These are phyloP conservation scores for Przewalskia tangutica DNA, from an alignment of 257 asterid genomes.

Conservation along the genomic window DNA sequence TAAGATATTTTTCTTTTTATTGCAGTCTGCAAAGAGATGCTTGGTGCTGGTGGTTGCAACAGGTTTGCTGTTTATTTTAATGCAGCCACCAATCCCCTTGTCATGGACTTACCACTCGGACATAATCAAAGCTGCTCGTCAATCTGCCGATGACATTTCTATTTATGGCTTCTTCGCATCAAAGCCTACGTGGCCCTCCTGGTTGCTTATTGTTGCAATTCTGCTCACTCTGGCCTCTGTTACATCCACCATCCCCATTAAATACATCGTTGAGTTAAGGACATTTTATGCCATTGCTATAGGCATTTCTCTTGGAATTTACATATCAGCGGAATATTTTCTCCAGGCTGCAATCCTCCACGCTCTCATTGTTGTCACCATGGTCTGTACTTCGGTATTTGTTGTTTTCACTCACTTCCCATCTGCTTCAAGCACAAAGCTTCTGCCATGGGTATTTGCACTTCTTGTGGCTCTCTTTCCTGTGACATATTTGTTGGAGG, in stretches of 20 bases:
- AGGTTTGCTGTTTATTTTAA: slow-evolving; percentile 64
- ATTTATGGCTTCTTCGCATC: slow-evolving; percentile 85
- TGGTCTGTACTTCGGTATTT: slow-evolving; percentile 79
- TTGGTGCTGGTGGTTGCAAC: slow-evolving; percentile 81
- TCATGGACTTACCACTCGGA: slow-evolving; percentile 81
- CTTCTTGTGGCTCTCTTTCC: slow-evolving; percentile 97
- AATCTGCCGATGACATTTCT: slow-evolving; percentile 84
- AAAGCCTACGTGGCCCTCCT: slow-evolving; percentile 95
- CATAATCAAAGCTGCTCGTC: slow-evolving; percentile 70
- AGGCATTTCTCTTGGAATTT: slow-evolving; percentile 85
- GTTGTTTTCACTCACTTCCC: slow-evolving; percentile 96
- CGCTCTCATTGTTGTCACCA: slow-evolving; percentile 75
- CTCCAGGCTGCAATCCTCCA: slow-evolving; percentile 83
- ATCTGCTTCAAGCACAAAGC: slow-evolving; percentile 87
- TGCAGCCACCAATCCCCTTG: slow-evolving; percentile 93
- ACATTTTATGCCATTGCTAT: slow-evolving; percentile 64
- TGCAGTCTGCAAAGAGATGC: slow-evolving; percentile 89
- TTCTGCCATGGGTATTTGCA: slow-evolving; percentile 95
- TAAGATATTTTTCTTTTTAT: not conserved
- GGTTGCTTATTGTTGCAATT: slow-evolving; percentile 85
- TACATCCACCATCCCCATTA: slow-evolving; percentile 84
- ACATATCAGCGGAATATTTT: slow-evolving; percentile 87
- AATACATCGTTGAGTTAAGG: slow-evolving; percentile 78
- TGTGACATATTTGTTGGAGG: slow-evolving; percentile 88
- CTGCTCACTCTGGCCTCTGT: slow-evolving; percentile 87